Base-by-base conservation (phyloP, 352 stramenopile genomes). In the Globisporangium alternatum region DNA sequence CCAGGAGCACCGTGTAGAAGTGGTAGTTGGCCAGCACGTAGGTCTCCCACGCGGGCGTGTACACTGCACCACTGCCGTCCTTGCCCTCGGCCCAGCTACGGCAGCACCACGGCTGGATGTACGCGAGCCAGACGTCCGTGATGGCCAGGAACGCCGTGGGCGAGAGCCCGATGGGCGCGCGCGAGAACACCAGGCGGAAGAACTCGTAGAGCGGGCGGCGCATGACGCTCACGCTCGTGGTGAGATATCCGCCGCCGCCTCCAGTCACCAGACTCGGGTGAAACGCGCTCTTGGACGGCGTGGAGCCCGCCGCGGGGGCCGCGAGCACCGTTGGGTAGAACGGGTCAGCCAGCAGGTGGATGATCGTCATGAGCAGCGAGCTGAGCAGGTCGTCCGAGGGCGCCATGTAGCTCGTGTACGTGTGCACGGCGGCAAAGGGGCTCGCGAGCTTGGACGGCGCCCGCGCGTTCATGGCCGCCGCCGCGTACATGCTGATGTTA, bases 21-120 rank as follows among this genome's bases (percentile, higher is more conserved):
- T 95, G 86, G 61, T 93, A 94, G 70, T 96, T 96, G 56, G 88
- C 88, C 44, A 96, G 65, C 21, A 96, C 84, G 56, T 86, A 96
- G 31, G 77, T 88, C 64, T 90, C 81, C 82, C 85, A 96, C 15
- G 61, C 75, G 0, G 78, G 53, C 9, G 83, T 80, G 66, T 91
- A 96, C 45, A 62, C 72, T 21, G 56, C 59, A 10, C 69, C 43
- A 5, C 52, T 28, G 31, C 39, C 31, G 35, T 52, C 56, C n/a
- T 77, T 80, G 9, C 62, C 71, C 25, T 53, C 41, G 28, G 76
- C 72, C 88, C 88, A 96, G 39, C 72, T 71, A 21, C 79, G 65
- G 62, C 88, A 96, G 67, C 83, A 73, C 88, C 88, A 96, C 19
- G 88, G 88, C 68, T 93, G 84, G 31, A 96, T 81, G 70, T 92